A percentile compares a stretch with the other conserved stretches of the same genome.
Conservation (phyloP, 2,329 filamentous ascomycete genomes). For the Trichophyton mentagrophytes region DNA sequence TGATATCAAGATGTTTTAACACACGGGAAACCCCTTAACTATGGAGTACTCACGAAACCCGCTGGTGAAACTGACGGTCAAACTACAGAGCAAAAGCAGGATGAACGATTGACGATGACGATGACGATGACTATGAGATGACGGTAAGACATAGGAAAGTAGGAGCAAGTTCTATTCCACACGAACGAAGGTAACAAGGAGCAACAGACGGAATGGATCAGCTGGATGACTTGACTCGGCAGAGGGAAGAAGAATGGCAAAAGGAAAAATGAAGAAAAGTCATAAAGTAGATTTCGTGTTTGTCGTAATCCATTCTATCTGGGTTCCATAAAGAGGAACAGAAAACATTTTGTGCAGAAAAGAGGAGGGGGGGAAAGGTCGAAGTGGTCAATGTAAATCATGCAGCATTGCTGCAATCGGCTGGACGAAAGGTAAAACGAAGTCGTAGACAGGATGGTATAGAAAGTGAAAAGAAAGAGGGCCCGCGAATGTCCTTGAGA, state of each 20-base stretch:
- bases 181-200: background rate
- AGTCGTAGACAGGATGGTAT: background rate
- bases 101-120: background rate
- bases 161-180: background rate
- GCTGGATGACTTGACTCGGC: background rate
- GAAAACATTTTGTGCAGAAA: background rate
- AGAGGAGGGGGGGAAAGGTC: background rate
- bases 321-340: background rate
- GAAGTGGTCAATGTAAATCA: background rate
- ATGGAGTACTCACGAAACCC: too few relatives aligned
- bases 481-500: background rate
- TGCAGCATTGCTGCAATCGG: background rate
- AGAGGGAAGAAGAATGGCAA: background rate
- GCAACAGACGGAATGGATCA: background rate
- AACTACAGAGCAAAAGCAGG: background rate
- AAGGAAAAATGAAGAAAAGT: background rate
- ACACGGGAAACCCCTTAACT: background rate
- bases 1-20: too few relatives aligned
- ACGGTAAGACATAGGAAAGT: background rate
- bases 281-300: background rate
- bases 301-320: background rate
- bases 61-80: background rate
- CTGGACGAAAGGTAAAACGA: background rate
- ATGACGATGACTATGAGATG: background rate
- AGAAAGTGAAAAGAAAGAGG: background rate